phyloP scores from a whole-genome alignment of 441 rosid species.

The Euphorbia schlechtendalii region DNA sequence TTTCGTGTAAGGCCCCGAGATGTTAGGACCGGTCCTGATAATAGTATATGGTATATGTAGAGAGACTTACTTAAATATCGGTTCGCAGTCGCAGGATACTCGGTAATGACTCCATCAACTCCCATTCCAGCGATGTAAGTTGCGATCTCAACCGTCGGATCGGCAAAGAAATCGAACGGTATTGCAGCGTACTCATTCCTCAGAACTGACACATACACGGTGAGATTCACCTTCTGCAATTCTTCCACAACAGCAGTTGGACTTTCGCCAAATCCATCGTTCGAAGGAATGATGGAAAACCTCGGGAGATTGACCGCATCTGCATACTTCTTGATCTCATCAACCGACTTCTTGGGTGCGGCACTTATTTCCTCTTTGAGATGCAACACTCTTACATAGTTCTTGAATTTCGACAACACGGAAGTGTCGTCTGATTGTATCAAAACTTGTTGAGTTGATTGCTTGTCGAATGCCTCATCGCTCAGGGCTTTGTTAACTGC shows the following conservation, averaged over 20 bases:
- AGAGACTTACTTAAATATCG: conserved; percentile 21
- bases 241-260: conserved; percentile 35
- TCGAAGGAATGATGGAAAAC: conserved; percentile 29
- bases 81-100: conserved; percentile 53
- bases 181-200: conserved; percentile 56
- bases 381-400: conserved; percentile 48
- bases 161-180: conserved; percentile 66
- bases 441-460: conserved; percentile 56
- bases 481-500: conserved; percentile 41
- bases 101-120: conserved; percentile 61
- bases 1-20: too few species aligned
- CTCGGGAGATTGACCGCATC: conserved; percentile 46
- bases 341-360: conserved; percentile 34
- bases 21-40: too few species aligned
- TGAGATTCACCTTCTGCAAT: conserved; percentile 35
- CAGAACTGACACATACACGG: too few species aligned
- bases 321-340: conserved; percentile 70
- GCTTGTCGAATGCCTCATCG: conserved; percentile 59
- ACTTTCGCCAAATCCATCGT: conserved; percentile 32
- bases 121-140: conserved; percentile 41
- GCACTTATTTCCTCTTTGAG: not conserved
- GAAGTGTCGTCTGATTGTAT: conserved; percentile 78
- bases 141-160: conserved; percentile 65
- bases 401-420: conserved; percentile 49
- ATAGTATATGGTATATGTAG: too few species aligned